Base-by-base conservation (phyloP, 139 green algal genomes). In the Trebouxia sp. region DNA sequence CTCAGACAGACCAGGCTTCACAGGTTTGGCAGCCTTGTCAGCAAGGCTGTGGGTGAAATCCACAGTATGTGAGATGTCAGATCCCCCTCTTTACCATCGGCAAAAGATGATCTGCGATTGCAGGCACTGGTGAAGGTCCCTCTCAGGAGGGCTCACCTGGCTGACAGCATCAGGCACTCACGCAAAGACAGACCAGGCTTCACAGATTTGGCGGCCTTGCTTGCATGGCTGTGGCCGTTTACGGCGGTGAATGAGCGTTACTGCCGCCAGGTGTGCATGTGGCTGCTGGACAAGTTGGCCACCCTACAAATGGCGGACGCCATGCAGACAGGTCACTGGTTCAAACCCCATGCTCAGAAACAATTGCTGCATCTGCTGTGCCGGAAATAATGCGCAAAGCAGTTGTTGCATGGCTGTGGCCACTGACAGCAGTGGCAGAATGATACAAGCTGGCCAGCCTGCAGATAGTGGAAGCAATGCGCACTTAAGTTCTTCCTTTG, bases 1-100 rank as follows among this genome's bases (percentile, higher is more conserved):
- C 32, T 15, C 7, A 5, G 35, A 42, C 32, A 28, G 50, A 37
- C 28, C 24, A 28, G 56, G 77, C 3, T 53, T 75, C 32, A 17
- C 30, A 12, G 39, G 38, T 43, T 38, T 84, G 53, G 41, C 38
- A 9, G 53, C n/a, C 22, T 65, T 84, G 24, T 9, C 80, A 41
- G 41, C n/a, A 2, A 80, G 80, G 80, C 69, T 84, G 69, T 84
- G 80, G 80, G n/a, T n/a, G n/a, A n/a, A n/a, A n/a, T n/a, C n/a
- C n/a, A n/a, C n/a, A n/a, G n/a, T n/a, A n/a, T n/a, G n/a, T n/a
- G n/a, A n/a, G n/a, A n/a, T n/a, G n/a, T n/a, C n/a, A n/a, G n/a
- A 17, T 70, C 10, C 11, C 11, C 32, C 32, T 70, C 10, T 6
- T 28, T 22, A 62, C 26, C 10, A 14, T 2, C 1, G 30, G 37